Evolutionary conservation across 495 filamentous ascomycete genomes (phyloP).

Genomic region (Neurospora intermedia): DNA sequence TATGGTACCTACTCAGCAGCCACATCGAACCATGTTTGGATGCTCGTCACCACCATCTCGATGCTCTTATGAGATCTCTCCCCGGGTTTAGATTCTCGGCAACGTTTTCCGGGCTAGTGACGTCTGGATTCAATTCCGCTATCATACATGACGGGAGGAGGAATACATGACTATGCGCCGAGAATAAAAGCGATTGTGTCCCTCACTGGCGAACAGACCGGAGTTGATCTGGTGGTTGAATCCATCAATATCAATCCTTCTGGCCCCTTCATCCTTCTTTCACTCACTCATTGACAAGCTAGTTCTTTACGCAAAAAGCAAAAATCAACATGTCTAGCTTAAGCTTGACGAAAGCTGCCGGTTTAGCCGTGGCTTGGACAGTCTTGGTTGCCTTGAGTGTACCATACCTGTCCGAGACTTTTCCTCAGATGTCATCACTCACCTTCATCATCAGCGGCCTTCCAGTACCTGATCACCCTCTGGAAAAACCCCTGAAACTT

Average conservation of each 20-base stretch:
- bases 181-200: not conserved
- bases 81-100: not conserved
- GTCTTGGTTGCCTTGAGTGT: slow-evolving; percentile 14
- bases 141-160: not conserved
- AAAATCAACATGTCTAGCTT: slow-evolving; percentile 1
- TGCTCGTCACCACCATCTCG: not conserved
- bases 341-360: slow-evolving; percentile 7
- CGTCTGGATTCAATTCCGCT: not conserved
- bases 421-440: slow-evolving; percentile 7
- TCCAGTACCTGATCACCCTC: slow-evolving; percentile 12
- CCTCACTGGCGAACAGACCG: not conserved
- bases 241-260: not conserved
- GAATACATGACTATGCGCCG: not conserved
- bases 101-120: not conserved
- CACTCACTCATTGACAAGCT: not conserved
- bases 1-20: not conserved
- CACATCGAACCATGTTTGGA: not conserved
- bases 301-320: not conserved
- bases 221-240: not conserved
- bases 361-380: slow-evolving; percentile 11
- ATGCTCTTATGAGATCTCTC: not conserved
- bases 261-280: not conserved
- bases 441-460: slow-evolving; percentile 14
- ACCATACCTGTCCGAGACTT: slow-evolving; percentile 11
- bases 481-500: slow-evolving; percentile 6